These are phyloP conservation scores for Suhomyces maxii DNA, from an alignment of 1,139 yeast species.

Conservation along the genomic window DNA sequence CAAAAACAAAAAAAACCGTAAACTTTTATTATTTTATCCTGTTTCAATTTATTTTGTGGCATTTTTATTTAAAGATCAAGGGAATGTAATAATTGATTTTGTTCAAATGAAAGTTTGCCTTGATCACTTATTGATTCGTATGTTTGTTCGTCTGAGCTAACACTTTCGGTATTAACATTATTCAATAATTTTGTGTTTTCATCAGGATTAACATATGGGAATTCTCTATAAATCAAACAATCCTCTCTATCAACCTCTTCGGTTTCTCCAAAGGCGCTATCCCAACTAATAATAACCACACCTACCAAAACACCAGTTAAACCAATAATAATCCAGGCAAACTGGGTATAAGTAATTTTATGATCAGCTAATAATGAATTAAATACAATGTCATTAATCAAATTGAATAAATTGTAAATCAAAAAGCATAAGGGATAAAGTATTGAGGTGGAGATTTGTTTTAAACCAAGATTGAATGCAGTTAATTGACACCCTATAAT, in stretches of 20 bases:
- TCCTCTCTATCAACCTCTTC: slow-evolving; percentile 13
- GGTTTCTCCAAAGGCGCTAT: slow-evolving; percentile 33
- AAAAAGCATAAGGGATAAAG: slow-evolving; percentile 85
- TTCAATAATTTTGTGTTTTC: slow-evolving; percentile 12
- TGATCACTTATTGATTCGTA: slow-evolving; percentile 4
- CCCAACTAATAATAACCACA: slow-evolving; percentile 47
- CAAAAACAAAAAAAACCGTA: no score
- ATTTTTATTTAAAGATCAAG: slow-evolving; percentile 20
- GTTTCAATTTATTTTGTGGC: no score
- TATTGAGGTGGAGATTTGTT: slow-evolving; percentile 71
- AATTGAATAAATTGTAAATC: slow-evolving; percentile 73
- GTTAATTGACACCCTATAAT: slow-evolving; percentile 76
- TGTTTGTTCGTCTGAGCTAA: slow-evolving; percentile 2
- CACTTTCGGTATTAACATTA: slow-evolving; percentile 1
- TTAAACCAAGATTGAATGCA: slow-evolving; percentile 72
- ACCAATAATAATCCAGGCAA: slow-evolving; percentile 51
- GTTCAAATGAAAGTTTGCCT: slow-evolving; percentile 43
- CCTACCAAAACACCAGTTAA: slow-evolving; percentile 55
- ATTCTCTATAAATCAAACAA: slow-evolving; percentile 23
- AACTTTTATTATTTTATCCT: no score
- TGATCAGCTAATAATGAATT: slow-evolving; percentile 43
- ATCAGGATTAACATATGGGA: slow-evolving; percentile 10
- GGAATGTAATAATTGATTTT: slow-evolving; percentile 46
- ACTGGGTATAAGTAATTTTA: slow-evolving; percentile 35
- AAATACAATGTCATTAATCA: slow-evolving; percentile 70